Conservation (phyloP, 2,329 filamentous ascomycete species). For the Microdochium bolleyi region DNA sequence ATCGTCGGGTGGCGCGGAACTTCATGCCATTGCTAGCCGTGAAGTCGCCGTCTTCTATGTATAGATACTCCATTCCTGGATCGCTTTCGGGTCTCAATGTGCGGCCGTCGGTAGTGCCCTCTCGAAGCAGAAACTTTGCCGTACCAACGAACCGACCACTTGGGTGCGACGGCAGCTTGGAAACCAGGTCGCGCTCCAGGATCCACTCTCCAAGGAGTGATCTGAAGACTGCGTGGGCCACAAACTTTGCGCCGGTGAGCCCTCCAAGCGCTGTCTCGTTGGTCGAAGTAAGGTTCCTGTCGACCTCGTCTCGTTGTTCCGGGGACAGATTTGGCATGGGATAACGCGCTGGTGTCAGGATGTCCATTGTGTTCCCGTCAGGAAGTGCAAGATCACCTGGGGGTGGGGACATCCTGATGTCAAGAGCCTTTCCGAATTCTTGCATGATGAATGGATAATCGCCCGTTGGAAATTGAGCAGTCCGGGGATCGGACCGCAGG, state of each 20-base stretch:
- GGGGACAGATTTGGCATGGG: conserved; percentile 25
- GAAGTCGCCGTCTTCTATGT: conserved; percentile 61
- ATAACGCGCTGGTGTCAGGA: conserved; percentile 50
- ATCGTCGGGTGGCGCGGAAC: conserved; percentile 57
- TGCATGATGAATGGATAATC: conserved; percentile 74
- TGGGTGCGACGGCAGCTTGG: conserved; percentile 47
- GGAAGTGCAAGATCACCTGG: conserved; percentile 29
- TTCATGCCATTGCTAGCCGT: conserved; percentile 44
- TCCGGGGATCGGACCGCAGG: conserved; percentile 42
- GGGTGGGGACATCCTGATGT: conserved; percentile 33
- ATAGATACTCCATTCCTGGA: conserved; percentile 53
- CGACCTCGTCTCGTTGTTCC: conserved; percentile 28
- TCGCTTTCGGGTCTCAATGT: conserved; percentile 15
- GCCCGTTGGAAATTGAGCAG: conserved; percentile 73
- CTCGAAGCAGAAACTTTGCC: conserved; percentile 55
- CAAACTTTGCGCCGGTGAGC: conserved; percentile 39
- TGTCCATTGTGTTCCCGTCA: conserved; percentile 37
- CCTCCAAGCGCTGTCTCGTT: conserved; percentile 30
- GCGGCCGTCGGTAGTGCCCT: conserved; percentile 47
- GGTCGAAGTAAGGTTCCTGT: conserved; percentile 36
- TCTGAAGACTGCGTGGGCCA: conserved; percentile 60
- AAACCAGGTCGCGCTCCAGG: conserved; percentile 48
- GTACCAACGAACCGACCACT: conserved; percentile 58
- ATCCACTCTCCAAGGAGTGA: conserved; percentile 65
- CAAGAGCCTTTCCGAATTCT: conserved; percentile 53